Percentiles rank a stretch among this genome's conserved stretches.
Evolutionary conservation across 202 grass and related monocot genomes (phyloP).

Genomic region (Elaeis oleifera): DNA sequence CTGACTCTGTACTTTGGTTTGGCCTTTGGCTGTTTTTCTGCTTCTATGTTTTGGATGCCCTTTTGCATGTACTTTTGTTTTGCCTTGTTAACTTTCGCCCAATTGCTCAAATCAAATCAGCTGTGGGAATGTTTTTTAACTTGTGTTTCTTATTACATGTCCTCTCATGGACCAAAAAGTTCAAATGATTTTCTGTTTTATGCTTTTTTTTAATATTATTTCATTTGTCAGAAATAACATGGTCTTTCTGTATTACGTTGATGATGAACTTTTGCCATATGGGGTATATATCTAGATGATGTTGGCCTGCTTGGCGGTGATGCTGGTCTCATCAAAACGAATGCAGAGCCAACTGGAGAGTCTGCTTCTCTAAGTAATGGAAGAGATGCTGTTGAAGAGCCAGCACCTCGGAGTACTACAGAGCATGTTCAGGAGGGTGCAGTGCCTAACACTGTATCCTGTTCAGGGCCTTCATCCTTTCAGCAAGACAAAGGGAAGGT

Average conservation of each 20-base stretch:
- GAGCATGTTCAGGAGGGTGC: constrained; percentile 1
- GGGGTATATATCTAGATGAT: background rate
- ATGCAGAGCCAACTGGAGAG: background rate
- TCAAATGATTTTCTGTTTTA: too few species aligned
- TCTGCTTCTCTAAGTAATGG: background rate
- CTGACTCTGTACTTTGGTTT: too few species aligned
- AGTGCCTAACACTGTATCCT: background rate
- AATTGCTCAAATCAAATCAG: too few species aligned
- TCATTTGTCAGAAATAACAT: too few species aligned
- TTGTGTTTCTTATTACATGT: too few species aligned
- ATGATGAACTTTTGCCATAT: background rate
- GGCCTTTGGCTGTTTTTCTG: too few species aligned
- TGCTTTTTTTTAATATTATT: too few species aligned
- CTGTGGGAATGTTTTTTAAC: too few species aligned
- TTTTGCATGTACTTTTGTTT: too few species aligned
- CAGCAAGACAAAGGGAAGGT: background rate
- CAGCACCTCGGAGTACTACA: constrained; percentile 3
- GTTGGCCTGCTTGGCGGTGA: background rate
- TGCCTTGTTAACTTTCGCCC: too few species aligned
- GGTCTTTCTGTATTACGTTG: background rate
- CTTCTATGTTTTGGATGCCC: too few species aligned
- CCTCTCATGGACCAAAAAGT: too few species aligned
- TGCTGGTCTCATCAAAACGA: background rate
- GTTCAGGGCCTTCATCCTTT: background rate
- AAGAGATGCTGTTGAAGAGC: background rate